Conservation (phyloP, 2,329 filamentous ascomycete species). For the Emergomyces africanus region DNA sequence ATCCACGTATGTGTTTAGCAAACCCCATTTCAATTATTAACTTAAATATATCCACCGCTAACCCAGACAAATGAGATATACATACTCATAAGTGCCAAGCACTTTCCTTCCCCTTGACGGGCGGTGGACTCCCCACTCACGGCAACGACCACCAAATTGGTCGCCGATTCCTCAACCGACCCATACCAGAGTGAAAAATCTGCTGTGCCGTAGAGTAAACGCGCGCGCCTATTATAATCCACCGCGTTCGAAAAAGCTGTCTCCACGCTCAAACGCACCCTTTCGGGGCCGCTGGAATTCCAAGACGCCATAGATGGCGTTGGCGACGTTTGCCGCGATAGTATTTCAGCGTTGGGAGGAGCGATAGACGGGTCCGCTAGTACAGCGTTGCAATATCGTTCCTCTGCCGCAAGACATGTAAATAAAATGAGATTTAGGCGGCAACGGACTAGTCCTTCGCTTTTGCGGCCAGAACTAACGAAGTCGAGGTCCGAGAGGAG, state of each 20-base stretch:
- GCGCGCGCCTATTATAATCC: not conserved
- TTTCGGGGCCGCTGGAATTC: not conserved
- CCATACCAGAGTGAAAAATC: constrained; percentile 1
- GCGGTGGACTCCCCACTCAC: not conserved
- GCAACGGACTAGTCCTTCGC: not conserved
- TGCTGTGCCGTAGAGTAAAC: not conserved
- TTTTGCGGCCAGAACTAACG: not conserved
- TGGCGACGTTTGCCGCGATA: not conserved
- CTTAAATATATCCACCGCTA: too few relatives aligned
- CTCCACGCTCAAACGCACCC: not conserved
- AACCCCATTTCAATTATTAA: not conserved
- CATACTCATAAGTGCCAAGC: constrained; percentile 1
- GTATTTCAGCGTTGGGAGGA: not conserved
- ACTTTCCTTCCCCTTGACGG: not conserved
- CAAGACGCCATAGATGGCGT: not conserved
- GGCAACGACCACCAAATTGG: not conserved
- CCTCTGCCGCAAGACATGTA: not conserved
- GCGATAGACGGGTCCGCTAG: not conserved
- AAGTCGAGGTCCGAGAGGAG: not conserved
- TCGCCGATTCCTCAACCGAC: not conserved
- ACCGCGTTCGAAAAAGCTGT: not conserved
- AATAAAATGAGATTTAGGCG: not conserved
- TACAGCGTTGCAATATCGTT: not conserved
- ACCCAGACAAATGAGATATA: not conserved
- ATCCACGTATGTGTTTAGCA: not conserved